These are phyloP conservation scores for Lachnellula cervina DNA, from an alignment of 2,329 filamentous ascomycete genomes.

Conservation along the genomic window DNA sequence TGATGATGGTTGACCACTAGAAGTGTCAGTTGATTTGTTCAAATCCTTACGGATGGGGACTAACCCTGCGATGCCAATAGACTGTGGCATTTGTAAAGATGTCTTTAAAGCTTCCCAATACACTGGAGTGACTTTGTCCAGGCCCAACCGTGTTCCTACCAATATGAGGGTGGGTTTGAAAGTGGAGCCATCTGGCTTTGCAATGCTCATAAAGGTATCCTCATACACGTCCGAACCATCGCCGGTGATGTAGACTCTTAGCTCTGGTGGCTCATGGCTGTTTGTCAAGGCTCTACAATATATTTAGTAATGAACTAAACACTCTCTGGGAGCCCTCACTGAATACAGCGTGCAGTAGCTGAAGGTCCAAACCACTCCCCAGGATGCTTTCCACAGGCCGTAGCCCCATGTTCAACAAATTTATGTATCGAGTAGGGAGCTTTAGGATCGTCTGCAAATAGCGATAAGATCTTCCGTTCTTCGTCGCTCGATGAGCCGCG, in stretches of 20 bases:
- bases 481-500: conserved; percentile 51
- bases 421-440: conserved; percentile 93
- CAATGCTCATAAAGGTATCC: conserved; percentile 76
- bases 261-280: conserved; percentile 52
- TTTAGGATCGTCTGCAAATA: conserved; percentile 81
- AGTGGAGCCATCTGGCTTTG: conserved; percentile 56
- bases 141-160: conserved; percentile 82
- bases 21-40: conserved; percentile 9
- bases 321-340: conserved; percentile 50
- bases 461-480: conserved; percentile 67
- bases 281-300: conserved; percentile 65
- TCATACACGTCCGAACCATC: conserved; percentile 92
- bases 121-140: conserved; percentile 88
- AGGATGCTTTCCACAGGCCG: conserved; percentile 86
- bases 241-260: conserved; percentile 84
- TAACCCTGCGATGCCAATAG: conserved; percentile 93
- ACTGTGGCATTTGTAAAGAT: conserved; percentile 80
- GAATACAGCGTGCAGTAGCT: conserved; percentile 87
- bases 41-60: conserved; percentile 1
- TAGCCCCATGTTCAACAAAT: conserved; percentile 84
- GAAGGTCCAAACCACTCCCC: conserved; percentile 99
- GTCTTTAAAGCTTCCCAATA: conserved; percentile 93
- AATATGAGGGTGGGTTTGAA: conserved; percentile 86
- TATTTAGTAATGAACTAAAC: conserved; percentile 10
- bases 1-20: conserved; percentile 82